These are phyloP conservation scores for Carex littledalei DNA, from an alignment of 176 grass and related monocot genomes.

Conservation along the genomic window DNA sequence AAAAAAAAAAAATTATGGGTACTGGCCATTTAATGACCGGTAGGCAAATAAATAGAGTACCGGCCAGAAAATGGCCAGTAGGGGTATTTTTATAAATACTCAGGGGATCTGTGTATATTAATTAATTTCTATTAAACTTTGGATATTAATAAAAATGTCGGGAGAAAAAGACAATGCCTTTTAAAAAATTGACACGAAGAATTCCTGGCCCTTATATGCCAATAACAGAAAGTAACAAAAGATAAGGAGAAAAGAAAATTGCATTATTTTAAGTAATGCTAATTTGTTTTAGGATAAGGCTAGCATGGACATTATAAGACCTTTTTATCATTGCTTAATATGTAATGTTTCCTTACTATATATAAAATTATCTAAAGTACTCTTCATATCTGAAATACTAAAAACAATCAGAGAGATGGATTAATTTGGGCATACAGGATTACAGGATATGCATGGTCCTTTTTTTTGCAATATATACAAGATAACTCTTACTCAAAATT, in stretches of 20 bases:
- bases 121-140: too few species aligned
- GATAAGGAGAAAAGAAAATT: neutral
- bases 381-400: neutral
- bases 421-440: neutral
- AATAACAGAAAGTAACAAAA: conserved; percentile 16
- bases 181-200: conserved; percentile 8
- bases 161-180: neutral
- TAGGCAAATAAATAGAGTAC: too few species aligned
- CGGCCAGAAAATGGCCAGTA: too few species aligned
- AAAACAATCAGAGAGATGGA: neutral
- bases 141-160: too few species aligned
- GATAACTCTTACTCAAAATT: neutral
- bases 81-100: too few species aligned
- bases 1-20: too few species aligned
- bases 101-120: too few species aligned
- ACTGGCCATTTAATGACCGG: too few species aligned
- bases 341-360: neutral
- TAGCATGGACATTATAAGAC: neutral
- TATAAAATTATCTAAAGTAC: neutral
- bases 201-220: neutral
- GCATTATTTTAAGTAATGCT: neutral
- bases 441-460: neutral
- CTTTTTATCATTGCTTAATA: neutral
- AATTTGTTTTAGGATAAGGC: neutral
- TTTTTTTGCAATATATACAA: neutral